Base-by-base conservation (phyloP, 2,329 filamentous ascomycete genomes). In the Claviceps fusiformis region DNA sequence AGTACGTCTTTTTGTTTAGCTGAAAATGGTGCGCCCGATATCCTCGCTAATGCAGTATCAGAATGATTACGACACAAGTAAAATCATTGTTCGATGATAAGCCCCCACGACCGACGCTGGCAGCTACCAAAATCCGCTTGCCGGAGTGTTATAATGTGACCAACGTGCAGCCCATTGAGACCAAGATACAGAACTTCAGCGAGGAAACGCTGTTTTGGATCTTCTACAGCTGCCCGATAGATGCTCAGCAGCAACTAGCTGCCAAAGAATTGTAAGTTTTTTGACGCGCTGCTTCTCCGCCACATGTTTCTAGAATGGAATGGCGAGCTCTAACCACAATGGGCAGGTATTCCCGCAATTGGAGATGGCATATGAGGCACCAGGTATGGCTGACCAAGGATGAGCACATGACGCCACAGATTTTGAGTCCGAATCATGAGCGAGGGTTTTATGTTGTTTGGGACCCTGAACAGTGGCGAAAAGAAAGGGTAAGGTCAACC, bases 171-270 rank as follows among this genome's bases (percentile, higher is more conserved):
- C 75, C 80, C 3, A 77, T 86, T 53, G 80, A 85, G 58, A 80
- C 75, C 61, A 85, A 85, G 67, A 82, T 85, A 51, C 73, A 73
- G 45, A 83, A 77, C 59, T 85, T 86, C 67, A 85, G 84, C 60
- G 82, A 86, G 59, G 82, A 86, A 67, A 84, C 82, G 0, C 69
- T 86, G 50, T 81, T 86, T 67, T 84, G 80, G 76, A 85, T 86
- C 59, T 86, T 86, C 63, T 85, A 86, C 67, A 83, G 79, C 67
- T 83, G 79, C 57, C 80, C 82, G 8, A 73, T 76, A 48, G 82
- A 85, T 62, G 64, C 78, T 41, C 81, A 83, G 65, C 82, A 86
- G 64, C 77, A 82, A 50, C 70, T 83, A 68, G 82, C 82, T 3
- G 82, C 82, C 0, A 71, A 76, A 45, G 81, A 85, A 64, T 71